These are phyloP conservation scores for Ophiostoma fasciatum DNA, from an alignment of 2,329 filamentous ascomycete species.

Conservation along the genomic window DNA sequence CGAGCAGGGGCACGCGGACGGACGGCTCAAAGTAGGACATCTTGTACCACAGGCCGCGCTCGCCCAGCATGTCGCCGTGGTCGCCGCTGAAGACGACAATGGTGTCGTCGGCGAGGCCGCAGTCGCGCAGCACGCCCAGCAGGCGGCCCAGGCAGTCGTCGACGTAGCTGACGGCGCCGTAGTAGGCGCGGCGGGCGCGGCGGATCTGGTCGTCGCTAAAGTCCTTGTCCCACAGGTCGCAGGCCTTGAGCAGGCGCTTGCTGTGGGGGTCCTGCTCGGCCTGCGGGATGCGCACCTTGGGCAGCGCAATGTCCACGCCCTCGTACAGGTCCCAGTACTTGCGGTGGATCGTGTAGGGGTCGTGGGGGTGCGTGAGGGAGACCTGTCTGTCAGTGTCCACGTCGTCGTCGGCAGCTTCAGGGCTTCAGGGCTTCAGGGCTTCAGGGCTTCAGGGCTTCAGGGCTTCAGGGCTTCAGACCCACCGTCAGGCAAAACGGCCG, in stretches of 20 bases:
- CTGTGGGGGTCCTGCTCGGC: slow-evolving; percentile 79
- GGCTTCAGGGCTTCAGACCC: slow-evolving; percentile 14
- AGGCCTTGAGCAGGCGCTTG: slow-evolving; percentile 71
- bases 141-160: slow-evolving; percentile 84
- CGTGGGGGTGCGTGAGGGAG: slow-evolving; percentile 86
- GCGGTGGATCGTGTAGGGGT: slow-evolving; percentile 85
- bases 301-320: slow-evolving; percentile 71
- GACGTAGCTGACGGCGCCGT: slow-evolving; percentile 84
- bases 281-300: slow-evolving; percentile 61
- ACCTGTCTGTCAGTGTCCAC: slow-evolving; percentile 28
- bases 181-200: slow-evolving; percentile 75
- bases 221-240: slow-evolving; percentile 71
- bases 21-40: slow-evolving; percentile 95
- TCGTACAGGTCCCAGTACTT: slow-evolving; percentile 93
- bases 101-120: slow-evolving; percentile 68
- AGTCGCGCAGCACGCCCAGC: slow-evolving; percentile 61
- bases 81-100: slow-evolving; percentile 88
- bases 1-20: slow-evolving; percentile 73
- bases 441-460: no score
- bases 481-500: slow-evolving; percentile 75
- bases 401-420: not conserved
- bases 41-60: slow-evolving; percentile 80
- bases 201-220: slow-evolving; percentile 79
- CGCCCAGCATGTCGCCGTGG: slow-evolving; percentile 91
- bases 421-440: not conserved